Conservation (phyloP, 2,329 filamentous ascomycete species). For the Epichloe festucae region DNA sequence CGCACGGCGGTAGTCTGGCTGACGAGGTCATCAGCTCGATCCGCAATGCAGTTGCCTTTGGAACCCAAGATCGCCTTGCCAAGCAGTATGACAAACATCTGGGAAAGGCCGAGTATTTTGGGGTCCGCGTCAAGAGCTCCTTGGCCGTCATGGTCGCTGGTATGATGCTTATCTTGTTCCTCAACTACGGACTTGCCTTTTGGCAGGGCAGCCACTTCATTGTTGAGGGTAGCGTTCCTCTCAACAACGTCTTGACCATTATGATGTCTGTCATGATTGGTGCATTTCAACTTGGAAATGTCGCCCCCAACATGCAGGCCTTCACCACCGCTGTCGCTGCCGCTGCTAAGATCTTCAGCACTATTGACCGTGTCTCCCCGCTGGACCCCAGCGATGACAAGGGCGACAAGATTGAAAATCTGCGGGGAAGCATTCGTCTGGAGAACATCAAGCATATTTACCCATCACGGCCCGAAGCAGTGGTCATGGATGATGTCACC, state of each 20-base stretch:
- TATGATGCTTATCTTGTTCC: slow-evolving; percentile 73
- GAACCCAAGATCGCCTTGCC: slow-evolving; percentile 85
- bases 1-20: slow-evolving; percentile 71
- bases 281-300: slow-evolving; percentile 79
- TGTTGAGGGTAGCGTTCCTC: slow-evolving; percentile 47
- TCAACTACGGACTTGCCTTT: slow-evolving; percentile 80
- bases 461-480: slow-evolving; percentile 80
- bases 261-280: slow-evolving; percentile 88
- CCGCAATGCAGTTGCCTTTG: slow-evolving; percentile 83
- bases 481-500: slow-evolving; percentile 73
- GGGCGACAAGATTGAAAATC: slow-evolving; percentile 59
- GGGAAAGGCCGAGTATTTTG: slow-evolving; percentile 57
- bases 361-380: slow-evolving; percentile 78
- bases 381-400: slow-evolving; percentile 59
- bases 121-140: slow-evolving; percentile 60
- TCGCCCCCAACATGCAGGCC: slow-evolving; percentile 73
- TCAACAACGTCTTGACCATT: slow-evolving; percentile 69
- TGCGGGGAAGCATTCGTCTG: slow-evolving; percentile 65
- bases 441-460: slow-evolving; percentile 85
- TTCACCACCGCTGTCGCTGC: slow-evolving; percentile 76
- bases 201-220: slow-evolving; percentile 76
- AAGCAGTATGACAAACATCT: slow-evolving; percentile 72
- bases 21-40: slow-evolving; percentile 94
- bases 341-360: slow-evolving; percentile 82
- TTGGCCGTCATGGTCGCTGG: slow-evolving; percentile 68